Percentiles rank a stretch among this genome's conserved stretches.
Evolutionary conservation across 257 asterid genomes (phyloP).

Genomic region (Ilex asprella): DNA sequence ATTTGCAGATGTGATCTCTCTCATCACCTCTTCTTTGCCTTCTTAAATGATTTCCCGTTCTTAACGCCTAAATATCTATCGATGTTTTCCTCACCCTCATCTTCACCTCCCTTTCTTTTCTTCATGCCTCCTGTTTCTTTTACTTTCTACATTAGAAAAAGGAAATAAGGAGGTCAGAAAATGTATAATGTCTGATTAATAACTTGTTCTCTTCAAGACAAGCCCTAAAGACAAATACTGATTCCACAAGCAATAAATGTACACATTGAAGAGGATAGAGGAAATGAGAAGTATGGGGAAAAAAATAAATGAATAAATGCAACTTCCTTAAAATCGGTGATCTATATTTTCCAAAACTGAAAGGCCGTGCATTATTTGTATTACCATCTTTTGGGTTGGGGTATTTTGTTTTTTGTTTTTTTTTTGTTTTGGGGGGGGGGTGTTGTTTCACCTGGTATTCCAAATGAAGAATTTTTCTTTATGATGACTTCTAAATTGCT

Average conservation of each 20-base stretch:
- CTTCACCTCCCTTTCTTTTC: constrained; percentile 39
- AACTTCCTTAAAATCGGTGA: no score
- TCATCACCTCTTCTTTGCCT: constrained; percentile 34
- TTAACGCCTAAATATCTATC: constrained; percentile 30
- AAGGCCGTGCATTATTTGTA: no score
- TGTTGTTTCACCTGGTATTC: no score
- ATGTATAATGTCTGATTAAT: not conserved
- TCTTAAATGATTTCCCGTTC: constrained; percentile 45
- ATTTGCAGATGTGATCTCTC: not conserved
- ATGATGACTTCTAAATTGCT: no score
- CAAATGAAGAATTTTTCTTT: no score
- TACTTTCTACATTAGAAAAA: constrained; percentile 45
- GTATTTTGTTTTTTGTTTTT: no score
- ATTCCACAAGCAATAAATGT: not conserved
- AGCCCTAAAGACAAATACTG: not conserved
- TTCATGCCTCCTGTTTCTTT: constrained; percentile 51
- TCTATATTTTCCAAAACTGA: no score
- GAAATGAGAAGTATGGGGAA: not conserved
- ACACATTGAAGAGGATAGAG: not conserved
- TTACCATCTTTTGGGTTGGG: no score
- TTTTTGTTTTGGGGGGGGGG: no score
- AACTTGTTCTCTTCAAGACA: not conserved
- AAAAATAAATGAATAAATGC: no score
- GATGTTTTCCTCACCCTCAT: constrained; percentile 46
- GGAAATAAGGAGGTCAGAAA: not conserved